Evolutionary conservation across 495 filamentous ascomycete genomes (phyloP), one percentile per base, ranked within the genome.

Genomic region (Pseudoneurospora amorphoporcata): DNA sequence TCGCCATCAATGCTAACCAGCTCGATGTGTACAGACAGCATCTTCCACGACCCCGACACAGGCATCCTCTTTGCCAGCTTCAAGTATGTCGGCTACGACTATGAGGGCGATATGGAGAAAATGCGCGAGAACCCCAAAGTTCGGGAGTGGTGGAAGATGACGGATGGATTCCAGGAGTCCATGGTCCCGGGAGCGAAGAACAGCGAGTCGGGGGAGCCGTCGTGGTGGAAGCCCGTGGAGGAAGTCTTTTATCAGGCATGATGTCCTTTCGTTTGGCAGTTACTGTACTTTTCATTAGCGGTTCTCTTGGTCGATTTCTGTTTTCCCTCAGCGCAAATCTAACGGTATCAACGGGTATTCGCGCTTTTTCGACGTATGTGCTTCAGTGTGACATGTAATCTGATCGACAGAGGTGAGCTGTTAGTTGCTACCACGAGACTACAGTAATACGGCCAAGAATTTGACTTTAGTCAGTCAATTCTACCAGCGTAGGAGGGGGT

Each of bases 111-210:
- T 81, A 93, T 93, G 91, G 83, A 86, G 81, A 83, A 82, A 69
- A 93, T 93, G 91, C 80, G 83, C 7, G 87, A 85, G 32, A 91
- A 92, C 76, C 85, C 87, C 2, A 91, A 90, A 73, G 89, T 93
- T 23, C 85, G 87, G 53, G 89, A 92, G 78, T 94, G 91, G 92
- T 94, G 92, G 91, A 83, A 82, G 39, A 89, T 94, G 87, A 93
- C 92, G 29, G 91, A 94, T 81, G 82, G 83, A 17, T 90, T 89
- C 82, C 91, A 94, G 81, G 87, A 84, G 81, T 82, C 82, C 69
- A 82, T 90, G 29, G 87, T 92, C 39, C 82, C 85, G 0, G 90
- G 90, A 1, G 90, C 91, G 8, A 86, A 85, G 74, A 82, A 83
- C 41, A 91, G 89, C 77, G 85, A 85, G 69, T 87, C 89, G 19